Evolutionary conservation across 1,139 yeast species (phyloP).

Genomic region (Suhomyces atakaporum): DNA sequence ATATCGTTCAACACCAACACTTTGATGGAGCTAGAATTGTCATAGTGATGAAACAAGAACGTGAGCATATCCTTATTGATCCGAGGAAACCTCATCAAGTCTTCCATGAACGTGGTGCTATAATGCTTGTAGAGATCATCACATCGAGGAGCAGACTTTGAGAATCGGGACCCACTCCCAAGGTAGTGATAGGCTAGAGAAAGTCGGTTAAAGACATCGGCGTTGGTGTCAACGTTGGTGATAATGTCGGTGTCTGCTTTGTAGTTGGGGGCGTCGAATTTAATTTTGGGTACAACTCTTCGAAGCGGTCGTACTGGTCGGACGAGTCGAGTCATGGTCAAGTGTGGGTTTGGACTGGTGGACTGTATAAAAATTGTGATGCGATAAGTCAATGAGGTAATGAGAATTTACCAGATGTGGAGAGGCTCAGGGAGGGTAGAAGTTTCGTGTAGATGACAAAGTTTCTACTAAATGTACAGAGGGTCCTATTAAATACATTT

Average conservation of each 20-base stretch:
- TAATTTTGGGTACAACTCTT: no score
- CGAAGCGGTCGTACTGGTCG: no score
- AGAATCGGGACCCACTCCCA: constrained; percentile 15
- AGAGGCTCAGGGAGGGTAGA: no score
- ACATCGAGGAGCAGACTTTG: constrained; percentile 20
- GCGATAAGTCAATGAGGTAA: no score
- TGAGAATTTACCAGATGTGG: no score
- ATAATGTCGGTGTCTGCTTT: neutral
- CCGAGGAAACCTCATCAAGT: constrained; percentile 22
- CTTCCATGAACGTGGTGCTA: constrained; percentile 20
- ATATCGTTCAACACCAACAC: constrained; percentile 24
- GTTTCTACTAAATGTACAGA: no score
- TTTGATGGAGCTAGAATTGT: constrained; percentile 23
- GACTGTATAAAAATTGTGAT: no score
- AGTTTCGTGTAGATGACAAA: no score
- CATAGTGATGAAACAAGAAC: constrained; percentile 18
- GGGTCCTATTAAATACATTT: no score
- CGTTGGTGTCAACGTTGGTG: neutral
- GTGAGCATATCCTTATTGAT: constrained; percentile 21
- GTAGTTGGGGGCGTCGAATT: neutral
- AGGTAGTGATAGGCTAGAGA: constrained; percentile 19
- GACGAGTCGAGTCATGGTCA: no score
- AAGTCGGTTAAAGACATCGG: constrained; percentile 17
- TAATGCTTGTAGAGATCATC: constrained; percentile 16
- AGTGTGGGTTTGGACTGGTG: no score